Base-by-base conservation (phyloP, 306 rosid species). In the Malus sieversii region DNA sequence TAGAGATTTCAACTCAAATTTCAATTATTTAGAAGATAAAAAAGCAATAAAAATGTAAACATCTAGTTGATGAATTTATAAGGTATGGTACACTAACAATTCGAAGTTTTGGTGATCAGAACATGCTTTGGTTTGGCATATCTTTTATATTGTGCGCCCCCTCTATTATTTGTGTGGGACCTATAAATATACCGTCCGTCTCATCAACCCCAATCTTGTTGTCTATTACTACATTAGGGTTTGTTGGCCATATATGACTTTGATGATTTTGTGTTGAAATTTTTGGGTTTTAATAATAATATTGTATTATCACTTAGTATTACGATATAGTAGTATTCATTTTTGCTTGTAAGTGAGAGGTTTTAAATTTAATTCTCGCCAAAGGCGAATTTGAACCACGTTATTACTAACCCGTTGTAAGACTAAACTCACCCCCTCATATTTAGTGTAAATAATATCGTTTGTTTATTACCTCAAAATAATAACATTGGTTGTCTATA, bases 241-340 rank as follows among this genome's bases (percentile, higher is more conserved):
- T 68, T 68, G 57, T 68, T 42, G 72, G 72, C 60, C 60, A 32
- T 45, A 6, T 29, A 29, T 6, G 66, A 62, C 66, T 15, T 25
- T 27, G 66, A 62, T 62, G 66, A 62, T 62, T 62, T 29, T 62
- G 40, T 62, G 66, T 62, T 27, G 38, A 6, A 30, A 29, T 0
- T 29, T 62, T 62, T 8, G 16, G 15, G 20, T 48, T 48, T 15
- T 15, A 48, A 4, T 1, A 14, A 4, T 48, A 48, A 0, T 48
- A 1, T 48, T 35, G 40, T 35, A 35, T 35, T 35, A 35, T 35
- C 40, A 35, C 6, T 48, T 38, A 7, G 10, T 38, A 38, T 38
- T 38, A 38, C 9, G 9, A 5, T 35, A 0, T 35, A 35, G 8
- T 35, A 0, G 0, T 1, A 38, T 38, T 38, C 0, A 0, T 38